Percentiles rank a stretch among this genome's conserved stretches.
These are phyloP conservation scores for Trichopus zeylanicus DNA, from an alignment of 116 monocot species.

Conservation along the genomic window DNA sequence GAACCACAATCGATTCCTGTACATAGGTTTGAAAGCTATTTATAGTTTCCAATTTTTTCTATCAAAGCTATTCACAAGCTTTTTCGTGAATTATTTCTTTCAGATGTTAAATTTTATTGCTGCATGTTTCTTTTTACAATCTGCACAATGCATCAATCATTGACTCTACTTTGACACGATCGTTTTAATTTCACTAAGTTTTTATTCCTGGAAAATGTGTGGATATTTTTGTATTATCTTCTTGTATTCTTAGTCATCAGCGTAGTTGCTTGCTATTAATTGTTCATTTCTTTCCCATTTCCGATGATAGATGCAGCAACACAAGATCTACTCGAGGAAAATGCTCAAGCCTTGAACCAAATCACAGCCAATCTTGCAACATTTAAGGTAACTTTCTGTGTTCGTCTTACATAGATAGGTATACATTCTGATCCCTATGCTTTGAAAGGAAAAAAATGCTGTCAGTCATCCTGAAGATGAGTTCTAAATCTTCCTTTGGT, in stretches of 20 bases:
- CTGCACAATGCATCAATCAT: background rate
- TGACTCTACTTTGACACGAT: background rate
- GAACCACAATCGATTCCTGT: background rate
- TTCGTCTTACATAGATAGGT: too few species aligned
- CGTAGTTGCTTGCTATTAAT: background rate
- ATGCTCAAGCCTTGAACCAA: background rate
- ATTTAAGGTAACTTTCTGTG: background rate
- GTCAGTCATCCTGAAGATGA: too few species aligned
- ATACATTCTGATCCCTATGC: too few species aligned
- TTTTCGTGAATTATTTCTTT: background rate
- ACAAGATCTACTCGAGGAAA: background rate
- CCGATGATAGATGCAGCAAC: background rate
- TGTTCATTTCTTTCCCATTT: background rate
- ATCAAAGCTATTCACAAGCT: background rate
- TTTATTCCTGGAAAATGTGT: background rate
- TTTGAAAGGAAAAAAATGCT: too few species aligned
- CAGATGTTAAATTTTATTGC: background rate
- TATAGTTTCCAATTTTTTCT: background rate
- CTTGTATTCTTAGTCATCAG: background rate
- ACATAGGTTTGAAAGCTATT: background rate
- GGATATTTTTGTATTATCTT: background rate
- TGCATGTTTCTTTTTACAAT: background rate
- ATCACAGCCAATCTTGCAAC: background rate
- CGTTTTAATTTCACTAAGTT: background rate
- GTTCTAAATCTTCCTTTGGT: too few species aligned